phyloP scores from a whole-genome alignment of 768 basidiomycete species.

The Agaricus subrufescens region DNA sequence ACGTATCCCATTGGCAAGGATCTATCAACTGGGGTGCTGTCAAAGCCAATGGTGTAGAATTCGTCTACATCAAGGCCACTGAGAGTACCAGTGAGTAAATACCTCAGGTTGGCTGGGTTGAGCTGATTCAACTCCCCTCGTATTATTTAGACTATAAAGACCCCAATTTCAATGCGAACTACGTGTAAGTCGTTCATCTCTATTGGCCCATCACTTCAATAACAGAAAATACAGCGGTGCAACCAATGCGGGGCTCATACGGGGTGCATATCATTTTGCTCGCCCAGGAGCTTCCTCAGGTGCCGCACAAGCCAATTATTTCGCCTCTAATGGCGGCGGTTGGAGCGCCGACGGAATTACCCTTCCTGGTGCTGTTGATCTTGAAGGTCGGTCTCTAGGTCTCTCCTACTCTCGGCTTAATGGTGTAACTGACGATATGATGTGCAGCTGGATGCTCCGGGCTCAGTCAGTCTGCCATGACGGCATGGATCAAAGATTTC shows the following conservation, averaged over 20 bases:
- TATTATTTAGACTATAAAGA: neutral
- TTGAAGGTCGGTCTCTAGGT: slow-evolving; percentile 42
- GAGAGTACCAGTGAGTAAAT: slow-evolving; percentile 44
- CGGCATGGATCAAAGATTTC: slow-evolving; percentile 58
- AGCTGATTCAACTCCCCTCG: neutral
- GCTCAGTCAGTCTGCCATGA: slow-evolving; percentile 48
- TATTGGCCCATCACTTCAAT: neutral
- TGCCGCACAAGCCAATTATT: slow-evolving; percentile 55
- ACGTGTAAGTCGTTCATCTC: neutral
- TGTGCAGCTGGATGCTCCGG: slow-evolving; percentile 47
- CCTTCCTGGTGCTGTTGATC: slow-evolving; percentile 60
- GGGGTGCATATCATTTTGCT: slow-evolving; percentile 62
- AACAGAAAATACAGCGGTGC: slow-evolving; percentile 40
- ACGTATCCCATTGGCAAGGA: slow-evolving; percentile 49
- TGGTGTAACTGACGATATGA: slow-evolving; percentile 45
- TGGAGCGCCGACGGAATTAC: slow-evolving; percentile 54
- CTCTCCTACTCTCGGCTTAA: neutral
- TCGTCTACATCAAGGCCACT: slow-evolving; percentile 66
- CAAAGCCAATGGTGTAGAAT: slow-evolving; percentile 45
- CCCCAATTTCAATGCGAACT: neutral
- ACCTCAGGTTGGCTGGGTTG: neutral
- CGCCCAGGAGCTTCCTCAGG: slow-evolving; percentile 39
- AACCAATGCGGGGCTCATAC: slow-evolving; percentile 49
- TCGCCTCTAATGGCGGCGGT: slow-evolving; percentile 55
- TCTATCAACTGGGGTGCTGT: slow-evolving; percentile 48